Percentiles rank a stretch among this genome's conserved stretches.
These are phyloP conservation scores for Thelonectria blattea DNA, from an alignment of 2,329 filamentous ascomycete species.

Conservation along the genomic window DNA sequence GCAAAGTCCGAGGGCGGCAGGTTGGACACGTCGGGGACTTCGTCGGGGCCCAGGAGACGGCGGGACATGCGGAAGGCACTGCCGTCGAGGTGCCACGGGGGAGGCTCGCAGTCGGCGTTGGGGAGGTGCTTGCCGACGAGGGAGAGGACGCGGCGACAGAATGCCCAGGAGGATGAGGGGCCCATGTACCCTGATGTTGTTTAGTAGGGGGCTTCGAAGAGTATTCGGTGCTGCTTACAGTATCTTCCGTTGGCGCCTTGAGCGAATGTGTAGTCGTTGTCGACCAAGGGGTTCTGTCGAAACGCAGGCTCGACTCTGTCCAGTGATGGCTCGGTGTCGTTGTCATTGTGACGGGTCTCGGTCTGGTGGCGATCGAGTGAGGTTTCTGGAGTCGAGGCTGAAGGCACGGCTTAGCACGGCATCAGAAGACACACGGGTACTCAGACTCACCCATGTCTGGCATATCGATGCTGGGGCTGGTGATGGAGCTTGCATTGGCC, in stretches of 20 bases:
- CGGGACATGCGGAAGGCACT: conserved; percentile 34
- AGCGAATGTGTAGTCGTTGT: conserved; percentile 35
- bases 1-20: conserved; percentile 33
- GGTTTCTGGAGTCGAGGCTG: conserved; percentile 1
- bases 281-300: conserved; percentile 34
- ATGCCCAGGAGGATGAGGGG: conserved; percentile 36
- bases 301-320: conserved; percentile 33
- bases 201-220: background rate
- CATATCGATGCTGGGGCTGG: background rate
- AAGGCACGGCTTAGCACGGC: background rate
- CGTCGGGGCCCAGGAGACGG: conserved; percentile 28
- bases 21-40: conserved; percentile 31
- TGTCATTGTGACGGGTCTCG: background rate
- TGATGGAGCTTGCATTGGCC: background rate
- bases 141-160: conserved; percentile 34
- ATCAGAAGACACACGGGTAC: background rate
- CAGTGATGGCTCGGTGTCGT: conserved; percentile 7
- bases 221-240: conserved; percentile 1
- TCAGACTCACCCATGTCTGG: background rate
- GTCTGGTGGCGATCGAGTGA: conserved; percentile 24
- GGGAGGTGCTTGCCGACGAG: conserved; percentile 35
- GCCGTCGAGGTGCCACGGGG: conserved; percentile 38
- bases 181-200: conserved; percentile 35
- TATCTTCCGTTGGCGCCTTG: conserved; percentile 29
- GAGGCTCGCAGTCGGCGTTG: conserved; percentile 30